A percentile compares a stretch with the other conserved stretches of the same genome.
These are phyloP conservation scores for Sicyos edulis DNA, from an alignment of 306 rosid species.

Conservation along the genomic window DNA sequence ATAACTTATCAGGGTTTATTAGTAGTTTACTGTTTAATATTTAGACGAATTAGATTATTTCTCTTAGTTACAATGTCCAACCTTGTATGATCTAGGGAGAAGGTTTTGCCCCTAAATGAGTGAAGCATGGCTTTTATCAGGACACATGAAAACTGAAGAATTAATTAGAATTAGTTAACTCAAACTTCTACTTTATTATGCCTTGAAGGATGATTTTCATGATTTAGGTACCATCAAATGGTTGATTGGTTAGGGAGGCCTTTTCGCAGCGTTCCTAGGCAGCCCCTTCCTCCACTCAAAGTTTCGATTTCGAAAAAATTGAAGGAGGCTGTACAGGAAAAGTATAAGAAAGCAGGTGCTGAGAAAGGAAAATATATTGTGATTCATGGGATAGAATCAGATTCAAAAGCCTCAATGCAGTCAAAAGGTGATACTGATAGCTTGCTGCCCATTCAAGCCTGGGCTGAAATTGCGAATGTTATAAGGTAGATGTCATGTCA, in stretches of 20 bases:
- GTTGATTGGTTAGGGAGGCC: constrained; percentile 84
- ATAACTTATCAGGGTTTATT: background rate
- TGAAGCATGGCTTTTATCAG: no score
- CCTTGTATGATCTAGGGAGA: background rate
- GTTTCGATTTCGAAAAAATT: constrained; percentile 70
- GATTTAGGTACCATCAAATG: constrained; percentile 84
- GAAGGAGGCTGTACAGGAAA: constrained; percentile 64
- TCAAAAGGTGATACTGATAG: constrained; percentile 81
- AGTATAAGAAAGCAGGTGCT: constrained; percentile 55
- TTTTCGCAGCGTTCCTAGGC: constrained; percentile 52
- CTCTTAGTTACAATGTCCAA: background rate
- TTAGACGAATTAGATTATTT: background rate
- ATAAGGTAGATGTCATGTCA: constrained; percentile 32
- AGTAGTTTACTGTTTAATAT: background rate
- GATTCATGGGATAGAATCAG: constrained; percentile 76
- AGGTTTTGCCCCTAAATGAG: no score
- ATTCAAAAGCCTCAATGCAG: constrained; percentile 93
- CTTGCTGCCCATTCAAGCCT: constrained; percentile 67
- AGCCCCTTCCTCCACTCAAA: constrained; percentile 48
- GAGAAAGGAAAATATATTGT: constrained; percentile 66
- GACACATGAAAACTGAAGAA: background rate
- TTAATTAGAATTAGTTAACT: background rate
- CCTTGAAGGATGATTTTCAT: constrained; percentile 9
- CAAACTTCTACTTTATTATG: background rate
- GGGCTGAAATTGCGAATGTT: constrained; percentile 55